Percentiles rank a stretch among this genome's conserved stretches.
These are phyloP conservation scores for Candida pini DNA, from an alignment of 805 yeast genomes.

Conservation along the genomic window DNA sequence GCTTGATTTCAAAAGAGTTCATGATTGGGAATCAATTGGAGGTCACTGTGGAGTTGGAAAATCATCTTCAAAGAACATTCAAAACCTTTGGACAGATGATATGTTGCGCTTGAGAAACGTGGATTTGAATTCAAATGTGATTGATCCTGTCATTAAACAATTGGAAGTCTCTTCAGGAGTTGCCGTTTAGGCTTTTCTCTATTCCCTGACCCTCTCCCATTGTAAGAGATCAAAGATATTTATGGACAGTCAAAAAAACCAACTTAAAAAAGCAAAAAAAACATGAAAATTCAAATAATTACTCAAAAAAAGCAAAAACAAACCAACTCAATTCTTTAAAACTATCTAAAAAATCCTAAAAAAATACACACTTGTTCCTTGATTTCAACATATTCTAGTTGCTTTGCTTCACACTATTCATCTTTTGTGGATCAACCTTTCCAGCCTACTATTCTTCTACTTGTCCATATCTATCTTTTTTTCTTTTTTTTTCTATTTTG, in stretches of 20 bases:
- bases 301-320: no score
- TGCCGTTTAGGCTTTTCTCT: slow-evolving; percentile 9
- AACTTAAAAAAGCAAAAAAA: no score
- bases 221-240: no score
- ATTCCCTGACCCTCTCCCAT: neutral
- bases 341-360: no score
- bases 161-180: slow-evolving; percentile 72
- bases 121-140: slow-evolving; percentile 62
- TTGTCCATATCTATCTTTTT: neutral
- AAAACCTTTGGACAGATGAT: slow-evolving; percentile 83
- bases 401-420: neutral
- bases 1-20: slow-evolving; percentile 65
- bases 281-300: no score
- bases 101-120: slow-evolving; percentile 60
- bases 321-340: no score
- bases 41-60: slow-evolving; percentile 92
- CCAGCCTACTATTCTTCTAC: neutral
- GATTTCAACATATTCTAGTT: neutral
- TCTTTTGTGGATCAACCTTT: neutral
- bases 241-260: no score
- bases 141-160: slow-evolving; percentile 56
- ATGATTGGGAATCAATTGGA: slow-evolving; percentile 74
- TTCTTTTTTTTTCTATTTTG: neutral
- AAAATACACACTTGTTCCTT: no score
- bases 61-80: slow-evolving; percentile 32